phyloP scores from a whole-genome alignment of 1,284 basidiomycete species.

The Neolentinus lepideus region DNA sequence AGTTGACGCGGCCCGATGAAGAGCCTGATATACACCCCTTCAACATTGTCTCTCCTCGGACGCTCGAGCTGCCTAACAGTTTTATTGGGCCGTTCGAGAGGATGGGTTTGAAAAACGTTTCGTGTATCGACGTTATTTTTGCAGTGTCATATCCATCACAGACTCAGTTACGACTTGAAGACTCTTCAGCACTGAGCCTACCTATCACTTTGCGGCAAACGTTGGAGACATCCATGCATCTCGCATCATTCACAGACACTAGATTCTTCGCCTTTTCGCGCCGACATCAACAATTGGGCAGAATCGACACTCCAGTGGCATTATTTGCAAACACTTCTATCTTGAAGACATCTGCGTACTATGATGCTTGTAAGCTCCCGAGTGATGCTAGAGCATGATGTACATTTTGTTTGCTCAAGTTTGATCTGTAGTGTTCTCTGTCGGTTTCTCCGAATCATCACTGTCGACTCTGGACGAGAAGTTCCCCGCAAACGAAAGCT shows the following conservation, averaged over 20 bases:
- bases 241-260: neutral
- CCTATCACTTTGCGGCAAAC: neutral
- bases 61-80: neutral
- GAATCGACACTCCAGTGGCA: neutral
- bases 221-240: neutral
- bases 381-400: too few relatives aligned
- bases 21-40: neutral
- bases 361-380: neutral
- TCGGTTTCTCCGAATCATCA: neutral
- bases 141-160: neutral
- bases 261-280: conserved; percentile 2
- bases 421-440: neutral
- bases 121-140: neutral
- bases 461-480: neutral
- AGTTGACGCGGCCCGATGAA: neutral
- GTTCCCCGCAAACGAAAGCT: neutral
- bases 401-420: neutral
- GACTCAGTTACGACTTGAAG: neutral
- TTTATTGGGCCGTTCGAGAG: neutral
- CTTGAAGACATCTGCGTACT: neutral
- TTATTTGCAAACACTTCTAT: conserved; percentile 1
- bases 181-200: neutral
- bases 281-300: neutral
- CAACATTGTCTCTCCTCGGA: neutral
- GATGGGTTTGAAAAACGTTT: neutral